Evolutionary conservation across 192 early-diverging fungal genomes (phyloP).

Genomic region (Obelidium mucronatum): DNA sequence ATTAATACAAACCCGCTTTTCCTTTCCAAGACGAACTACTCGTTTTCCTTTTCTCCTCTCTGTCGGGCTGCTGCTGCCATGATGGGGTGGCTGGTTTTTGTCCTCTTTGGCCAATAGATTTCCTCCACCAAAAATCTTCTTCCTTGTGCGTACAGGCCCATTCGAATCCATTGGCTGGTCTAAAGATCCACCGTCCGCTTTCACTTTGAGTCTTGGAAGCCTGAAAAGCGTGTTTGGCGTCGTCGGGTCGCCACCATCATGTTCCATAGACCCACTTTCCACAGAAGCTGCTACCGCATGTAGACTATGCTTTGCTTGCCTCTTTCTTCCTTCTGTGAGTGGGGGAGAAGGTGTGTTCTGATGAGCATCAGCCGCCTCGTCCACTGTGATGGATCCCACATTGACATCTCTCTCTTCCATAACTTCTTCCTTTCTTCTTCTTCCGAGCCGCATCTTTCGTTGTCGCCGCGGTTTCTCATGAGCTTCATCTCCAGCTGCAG

Average conservation of each 20-base stretch:
- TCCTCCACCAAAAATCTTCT: neutral
- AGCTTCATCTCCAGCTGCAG: neutral
- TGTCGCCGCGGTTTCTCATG: neutral
- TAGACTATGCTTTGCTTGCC: too few species aligned
- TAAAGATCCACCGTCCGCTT: neutral
- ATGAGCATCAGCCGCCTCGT: too few species aligned
- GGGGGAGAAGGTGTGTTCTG: too few species aligned
- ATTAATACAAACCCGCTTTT: neutral
- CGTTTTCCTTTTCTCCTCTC: neutral
- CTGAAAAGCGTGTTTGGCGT: neutral
- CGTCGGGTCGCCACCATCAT: too few species aligned
- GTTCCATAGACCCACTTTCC: too few species aligned
- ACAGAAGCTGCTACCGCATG: too few species aligned
- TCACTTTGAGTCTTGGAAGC: neutral
- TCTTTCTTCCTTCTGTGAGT: too few species aligned
- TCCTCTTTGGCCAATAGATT: too few species aligned
- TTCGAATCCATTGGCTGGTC: too few species aligned
- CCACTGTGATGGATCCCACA: too few species aligned
- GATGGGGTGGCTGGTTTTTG: neutral
- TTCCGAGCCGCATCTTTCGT: neutral
- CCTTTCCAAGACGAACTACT: neutral
- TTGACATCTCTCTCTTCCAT: too few species aligned
- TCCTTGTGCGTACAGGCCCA: neutral
- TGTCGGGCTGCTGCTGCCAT: neutral
- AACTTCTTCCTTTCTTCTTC: neutral